Evolutionary conservation across 2,329 filamentous ascomycete genomes (phyloP).

Genomic region (Paraconiothyrium brasiliense): DNA sequence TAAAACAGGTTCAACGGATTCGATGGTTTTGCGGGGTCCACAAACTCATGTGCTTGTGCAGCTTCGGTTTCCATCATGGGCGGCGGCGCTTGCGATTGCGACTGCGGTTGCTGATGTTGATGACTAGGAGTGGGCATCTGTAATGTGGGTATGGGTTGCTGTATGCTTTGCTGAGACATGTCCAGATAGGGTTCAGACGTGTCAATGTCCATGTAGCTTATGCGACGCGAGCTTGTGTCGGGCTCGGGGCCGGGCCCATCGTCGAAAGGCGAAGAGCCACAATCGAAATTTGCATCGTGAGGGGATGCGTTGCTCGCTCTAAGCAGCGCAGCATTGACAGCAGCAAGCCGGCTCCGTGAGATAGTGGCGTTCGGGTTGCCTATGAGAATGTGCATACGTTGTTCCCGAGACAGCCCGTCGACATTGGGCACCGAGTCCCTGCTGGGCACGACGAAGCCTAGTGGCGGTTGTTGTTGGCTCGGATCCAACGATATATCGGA

Average conservation of each 20-base stretch:
- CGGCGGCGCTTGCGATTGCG: slow-evolving; percentile 29
- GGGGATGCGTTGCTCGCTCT: slow-evolving; percentile 31
- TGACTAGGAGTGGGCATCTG: slow-evolving; percentile 31
- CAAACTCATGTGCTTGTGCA: slow-evolving; percentile 28
- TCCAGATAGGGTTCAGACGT: slow-evolving; percentile 38
- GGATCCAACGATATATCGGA: slow-evolving; percentile 43
- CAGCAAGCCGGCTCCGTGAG: slow-evolving; percentile 38
- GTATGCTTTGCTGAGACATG: slow-evolving; percentile 40
- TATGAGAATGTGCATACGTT: slow-evolving; percentile 49
- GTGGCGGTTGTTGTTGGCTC: slow-evolving; percentile 40
- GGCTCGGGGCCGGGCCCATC: slow-evolving; percentile 36
- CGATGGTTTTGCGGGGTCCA: slow-evolving; percentile 39
- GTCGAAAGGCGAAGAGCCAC: slow-evolving; percentile 36
- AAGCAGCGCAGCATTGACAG: slow-evolving; percentile 44
- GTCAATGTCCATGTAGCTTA: slow-evolving; percentile 52
- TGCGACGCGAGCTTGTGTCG: slow-evolving; percentile 39
- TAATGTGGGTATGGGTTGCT: slow-evolving; percentile 40
- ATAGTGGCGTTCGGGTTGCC: slow-evolving; percentile 41
- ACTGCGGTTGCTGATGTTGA: slow-evolving; percentile 27
- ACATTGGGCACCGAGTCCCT: slow-evolving; percentile 47
- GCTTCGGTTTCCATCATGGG: slow-evolving; percentile 34
- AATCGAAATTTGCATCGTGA: slow-evolving; percentile 32
- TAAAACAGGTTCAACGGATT: slow-evolving; percentile 46
- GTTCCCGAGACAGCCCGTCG: slow-evolving; percentile 42
- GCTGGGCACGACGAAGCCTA: slow-evolving; percentile 46